A percentile compares a stretch with the other conserved stretches of the same genome.
These are phyloP conservation scores for Sonneratia caseolaris DNA, from an alignment of 345 rosid species.

Conservation along the genomic window DNA sequence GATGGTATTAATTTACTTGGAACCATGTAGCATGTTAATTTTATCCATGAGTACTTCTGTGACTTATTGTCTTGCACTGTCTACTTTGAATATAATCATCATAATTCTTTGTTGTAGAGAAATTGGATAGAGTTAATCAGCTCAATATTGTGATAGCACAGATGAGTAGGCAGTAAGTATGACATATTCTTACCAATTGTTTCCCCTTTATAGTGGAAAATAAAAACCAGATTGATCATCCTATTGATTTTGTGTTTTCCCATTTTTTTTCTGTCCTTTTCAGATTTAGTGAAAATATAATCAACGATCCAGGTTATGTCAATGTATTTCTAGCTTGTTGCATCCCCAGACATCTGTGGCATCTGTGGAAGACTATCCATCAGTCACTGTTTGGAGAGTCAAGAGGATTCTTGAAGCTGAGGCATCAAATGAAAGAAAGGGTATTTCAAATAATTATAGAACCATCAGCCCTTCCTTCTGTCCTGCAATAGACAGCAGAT, in stretches of 20 bases:
- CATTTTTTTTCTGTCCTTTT: constrained; percentile 13
- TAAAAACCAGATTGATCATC: constrained; percentile 7
- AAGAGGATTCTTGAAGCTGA: constrained; percentile 27
- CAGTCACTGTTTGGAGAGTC: constrained; percentile 24
- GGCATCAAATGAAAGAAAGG: constrained; percentile 30
- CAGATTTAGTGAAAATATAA: constrained; percentile 78
- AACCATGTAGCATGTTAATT: constrained; percentile 26
- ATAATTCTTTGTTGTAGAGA: constrained; percentile 35
- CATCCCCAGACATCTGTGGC: constrained; percentile 57
- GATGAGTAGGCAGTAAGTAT: constrained; percentile 66
- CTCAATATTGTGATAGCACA: constrained; percentile 47
- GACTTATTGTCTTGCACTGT: neutral
- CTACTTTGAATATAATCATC: constrained; percentile 7
- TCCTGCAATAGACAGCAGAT: constrained; percentile 71
- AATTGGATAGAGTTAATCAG: constrained; percentile 65
- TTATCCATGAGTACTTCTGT: too few relatives aligned
- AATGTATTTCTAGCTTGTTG: constrained; percentile 68
- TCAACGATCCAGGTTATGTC: constrained; percentile 65
- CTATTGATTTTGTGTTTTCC: constrained; percentile 11
- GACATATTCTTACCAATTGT: constrained; percentile 1
- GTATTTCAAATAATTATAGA: constrained; percentile 68
- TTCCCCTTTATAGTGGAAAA: constrained; percentile 3
- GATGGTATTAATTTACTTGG: constrained; percentile 84
- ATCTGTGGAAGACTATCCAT: constrained; percentile 50
- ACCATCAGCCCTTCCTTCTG: constrained; percentile 38